Conservation (phyloP, 2,329 filamentous ascomycete species). For the Ophiocordyceps camponoti-rufipedis region DNA sequence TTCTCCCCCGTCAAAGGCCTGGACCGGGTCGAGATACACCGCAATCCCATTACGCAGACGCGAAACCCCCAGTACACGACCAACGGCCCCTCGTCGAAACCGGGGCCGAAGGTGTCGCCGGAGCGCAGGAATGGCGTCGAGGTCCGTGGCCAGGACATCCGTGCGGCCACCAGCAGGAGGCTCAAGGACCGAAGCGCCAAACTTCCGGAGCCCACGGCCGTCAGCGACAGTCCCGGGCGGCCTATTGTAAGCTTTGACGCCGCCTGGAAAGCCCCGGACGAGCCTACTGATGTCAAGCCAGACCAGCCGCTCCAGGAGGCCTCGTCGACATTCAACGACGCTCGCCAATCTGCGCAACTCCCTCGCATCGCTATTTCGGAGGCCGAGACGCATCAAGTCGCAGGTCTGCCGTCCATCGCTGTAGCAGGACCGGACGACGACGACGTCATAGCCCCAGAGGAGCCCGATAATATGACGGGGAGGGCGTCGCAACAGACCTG, state of each 20-base stretch:
- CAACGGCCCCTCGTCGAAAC: slow-evolving; percentile 29
- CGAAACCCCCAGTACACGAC: slow-evolving; percentile 63
- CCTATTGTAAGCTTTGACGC: slow-evolving; percentile 95
- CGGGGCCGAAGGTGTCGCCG: slow-evolving; percentile 19
- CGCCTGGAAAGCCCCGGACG: slow-evolving; percentile 58
- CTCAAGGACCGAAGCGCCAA: slow-evolving; percentile 73
- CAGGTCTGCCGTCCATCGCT: slow-evolving; percentile 17
- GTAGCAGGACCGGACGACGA: slow-evolving; percentile 12
- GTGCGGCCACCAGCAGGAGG: slow-evolving; percentile 76
- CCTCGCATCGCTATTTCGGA: slow-evolving; percentile 37
- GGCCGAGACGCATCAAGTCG: slow-evolving; percentile 18
- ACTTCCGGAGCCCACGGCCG: slow-evolving; percentile 72
- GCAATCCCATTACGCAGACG: slow-evolving; percentile 68
- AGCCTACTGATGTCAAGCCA: slow-evolving; percentile 47
- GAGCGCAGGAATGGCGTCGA: slow-evolving; percentile 64
- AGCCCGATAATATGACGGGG: slow-evolving; percentile 31
- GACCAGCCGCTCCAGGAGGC: slow-evolving; percentile 10
- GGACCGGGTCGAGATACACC: slow-evolving; percentile 55
- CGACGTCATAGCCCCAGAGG: slow-evolving; percentile 17
- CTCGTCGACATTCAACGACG: slow-evolving; percentile 5
- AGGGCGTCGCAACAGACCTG: slow-evolving; percentile 11
- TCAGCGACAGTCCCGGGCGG: slow-evolving; percentile 76
- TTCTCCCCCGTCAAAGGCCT: slow-evolving; percentile 17
- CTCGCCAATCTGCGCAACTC: slow-evolving; percentile 21
- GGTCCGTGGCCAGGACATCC: slow-evolving; percentile 72